phyloP scores from a whole-genome alignment of 805 yeast species.

The Myxozyma vanderwaltii region DNA sequence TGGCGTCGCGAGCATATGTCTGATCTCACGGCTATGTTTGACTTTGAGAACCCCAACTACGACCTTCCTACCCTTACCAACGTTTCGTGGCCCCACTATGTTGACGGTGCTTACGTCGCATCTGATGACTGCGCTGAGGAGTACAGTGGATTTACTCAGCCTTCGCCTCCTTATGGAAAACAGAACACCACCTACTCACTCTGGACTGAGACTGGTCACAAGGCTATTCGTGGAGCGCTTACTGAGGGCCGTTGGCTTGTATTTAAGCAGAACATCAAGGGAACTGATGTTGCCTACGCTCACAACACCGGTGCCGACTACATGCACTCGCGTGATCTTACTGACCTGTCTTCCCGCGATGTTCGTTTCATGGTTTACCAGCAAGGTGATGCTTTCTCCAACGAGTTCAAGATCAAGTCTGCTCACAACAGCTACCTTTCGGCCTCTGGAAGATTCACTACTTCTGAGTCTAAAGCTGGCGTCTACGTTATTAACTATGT shows the following conservation, averaged over 20 bases:
- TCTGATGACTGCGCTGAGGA: constrained; percentile 18
- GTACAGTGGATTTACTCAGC: constrained; percentile 10
- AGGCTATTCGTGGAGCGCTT: constrained; percentile 35
- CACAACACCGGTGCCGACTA: neutral
- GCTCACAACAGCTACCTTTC: constrained; percentile 6
- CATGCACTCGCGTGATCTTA: neutral
- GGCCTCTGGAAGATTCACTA: neutral
- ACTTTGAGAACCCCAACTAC: constrained; percentile 28
- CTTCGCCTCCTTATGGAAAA: constrained; percentile 36
- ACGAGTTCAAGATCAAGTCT: constrained; percentile 22
- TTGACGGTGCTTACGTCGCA: constrained; percentile 11
- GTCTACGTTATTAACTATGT: constrained; percentile 12
- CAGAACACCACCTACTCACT: constrained; percentile 31
- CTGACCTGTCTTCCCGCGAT: neutral
- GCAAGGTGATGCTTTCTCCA: constrained; percentile 29
- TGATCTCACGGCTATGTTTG: constrained; percentile 34
- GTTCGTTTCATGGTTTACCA: constrained; percentile 23
- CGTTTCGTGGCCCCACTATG: constrained; percentile 19
- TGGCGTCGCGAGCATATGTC: constrained; percentile 39
- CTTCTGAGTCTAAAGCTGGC: constrained; percentile 3
- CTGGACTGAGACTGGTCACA: constrained; percentile 35
- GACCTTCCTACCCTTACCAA: constrained; percentile 15
- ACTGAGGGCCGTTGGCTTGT: constrained; percentile 38
- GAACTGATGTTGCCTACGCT: neutral
- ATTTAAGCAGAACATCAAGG: constrained; percentile 5